Evolutionary conservation across 2,329 filamentous ascomycete genomes (phyloP), one percentile per base, ranked within the genome.

Genomic region (Aspergillus awamori): DNA sequence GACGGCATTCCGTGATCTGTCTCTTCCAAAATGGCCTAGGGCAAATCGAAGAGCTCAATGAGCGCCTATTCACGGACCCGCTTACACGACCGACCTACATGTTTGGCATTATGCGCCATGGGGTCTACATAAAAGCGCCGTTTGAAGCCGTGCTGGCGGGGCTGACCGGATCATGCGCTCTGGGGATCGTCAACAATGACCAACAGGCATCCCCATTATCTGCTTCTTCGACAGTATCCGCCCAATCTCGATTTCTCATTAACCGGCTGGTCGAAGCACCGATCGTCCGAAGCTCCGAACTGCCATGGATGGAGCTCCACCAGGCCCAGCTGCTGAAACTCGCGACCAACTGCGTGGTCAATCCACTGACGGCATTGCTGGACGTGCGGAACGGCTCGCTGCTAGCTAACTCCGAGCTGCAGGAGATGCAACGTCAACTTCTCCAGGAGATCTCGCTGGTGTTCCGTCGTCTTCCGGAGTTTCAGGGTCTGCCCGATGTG

Each of bases 41-140:
- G 1, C 51, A 59, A 39, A 45, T 53, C 28, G 57, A 59, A 39
- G 48, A 53, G 36, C 26, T 53, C 28, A 53, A 47, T 10, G 38
- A 48, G 13, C 36, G 36, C 8, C 20, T 54, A 24, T 59, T 54
- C 57, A 28, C 38, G n/a, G 28, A 59, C 43, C 49, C 57, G 33
- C 15, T 17, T 10, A 45, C 28, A 20, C 36, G 51, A 30, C 56
- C 20, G 26, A 54, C 41, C 5, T 48, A 45, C 20, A 38, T 59
- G 36, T 59, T 53, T 53, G 51, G 57, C 20, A 54, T 59, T 36
- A 55, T 55, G 51, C 57, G 52, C 2, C 51, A 48, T 48, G 51
- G 57, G 3, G 57, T 54, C 28, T 59, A 54, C 33, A 17, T 55
- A 28, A 45, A 26, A 20, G 17, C 41, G 26, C 51, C 57, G 5